Base-by-base conservation (phyloP, 345 rosid species). In the Brassica nigra region DNA sequence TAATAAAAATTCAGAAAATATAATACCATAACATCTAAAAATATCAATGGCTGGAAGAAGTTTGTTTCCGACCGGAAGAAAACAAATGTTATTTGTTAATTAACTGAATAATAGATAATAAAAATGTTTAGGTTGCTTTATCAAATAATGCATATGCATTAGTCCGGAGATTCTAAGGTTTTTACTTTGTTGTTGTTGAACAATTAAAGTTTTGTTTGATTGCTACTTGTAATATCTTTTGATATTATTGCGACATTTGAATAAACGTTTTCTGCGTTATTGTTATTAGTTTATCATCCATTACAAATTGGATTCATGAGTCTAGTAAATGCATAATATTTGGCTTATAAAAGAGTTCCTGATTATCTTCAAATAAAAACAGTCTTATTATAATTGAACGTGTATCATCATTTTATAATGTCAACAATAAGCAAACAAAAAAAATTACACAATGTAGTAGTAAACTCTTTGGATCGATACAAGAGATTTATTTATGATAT, bases 31-130 rank as follows among this genome's bases (percentile, higher is more conserved):
- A 23, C 27, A 23, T 23, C 27, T 23, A 23, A 23, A 23, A 23
- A 23, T 23, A 84, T 88, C 18, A 74, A 52, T 2, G 77, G 79
- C 62, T 89, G 93, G 95, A 89, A 65, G 86, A 86, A 83, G 75
- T 80, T 88, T 64, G 93, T 85, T 66, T 28, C 68, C 4, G 84
- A 83, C 58, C 82, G 63, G 84, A 89, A 82, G 76, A 83, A 65
- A 31, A 82, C 66, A 1, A 77, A 15, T 39, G 84, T 82, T 66
- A 77, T 81, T 23, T 85, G 88, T 76, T 85, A 83, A 66, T 30
- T 3, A 4, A 31, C 4, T 3, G 1, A 39, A 9, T 42, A 29
- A 47, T 73, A 14, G 37, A 8, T 63, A 6, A 10, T 66, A 16
- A 27, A 66, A 18, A 47, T 66, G 58, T 73, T 61, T 62, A 5